These are phyloP conservation scores for Cadophora malorum DNA, from an alignment of 2,329 filamentous ascomycete genomes.

Conservation along the genomic window DNA sequence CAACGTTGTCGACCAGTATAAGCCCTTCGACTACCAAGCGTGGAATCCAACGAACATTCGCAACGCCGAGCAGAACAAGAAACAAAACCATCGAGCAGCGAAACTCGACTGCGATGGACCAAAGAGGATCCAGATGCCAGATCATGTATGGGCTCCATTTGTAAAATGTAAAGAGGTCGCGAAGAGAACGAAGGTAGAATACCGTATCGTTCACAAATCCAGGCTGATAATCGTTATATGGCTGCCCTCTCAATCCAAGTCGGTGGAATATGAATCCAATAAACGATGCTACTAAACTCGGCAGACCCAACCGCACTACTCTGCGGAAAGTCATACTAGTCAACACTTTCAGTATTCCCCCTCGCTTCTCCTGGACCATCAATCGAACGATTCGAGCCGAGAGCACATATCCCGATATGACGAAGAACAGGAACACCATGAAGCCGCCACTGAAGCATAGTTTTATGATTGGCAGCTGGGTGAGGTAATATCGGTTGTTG, in stretches of 20 bases:
- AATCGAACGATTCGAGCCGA: neutral
- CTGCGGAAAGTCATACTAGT: neutral
- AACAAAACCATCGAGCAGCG: constrained; percentile 8
- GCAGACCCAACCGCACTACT: neutral
- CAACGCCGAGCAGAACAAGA: neutral
- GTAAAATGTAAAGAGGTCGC: neutral
- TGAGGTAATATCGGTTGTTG: neutral
- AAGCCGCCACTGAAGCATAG: neutral
- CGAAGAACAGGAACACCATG: constrained; percentile 12
- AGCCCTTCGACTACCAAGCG: neutral
- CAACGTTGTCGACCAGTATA: neutral
- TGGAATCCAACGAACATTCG: neutral
- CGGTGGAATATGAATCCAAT: neutral
- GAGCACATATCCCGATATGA: constrained; percentile 5
- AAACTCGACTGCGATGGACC: constrained; percentile 14
- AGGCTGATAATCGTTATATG: neutral
- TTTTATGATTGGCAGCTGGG: constrained; percentile 10
- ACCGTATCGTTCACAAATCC: neutral
- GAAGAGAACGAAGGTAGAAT: neutral
- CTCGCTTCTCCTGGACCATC: constrained; percentile 4
- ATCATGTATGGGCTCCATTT: constrained; percentile 7
- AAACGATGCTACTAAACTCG: neutral
- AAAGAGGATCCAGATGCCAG: constrained; percentile 1
- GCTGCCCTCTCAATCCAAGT: neutral
- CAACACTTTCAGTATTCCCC: neutral